These are phyloP conservation scores for Alternaria sp. DNA, from an alignment of 2,329 filamentous ascomycete species.

Conservation along the genomic window DNA sequence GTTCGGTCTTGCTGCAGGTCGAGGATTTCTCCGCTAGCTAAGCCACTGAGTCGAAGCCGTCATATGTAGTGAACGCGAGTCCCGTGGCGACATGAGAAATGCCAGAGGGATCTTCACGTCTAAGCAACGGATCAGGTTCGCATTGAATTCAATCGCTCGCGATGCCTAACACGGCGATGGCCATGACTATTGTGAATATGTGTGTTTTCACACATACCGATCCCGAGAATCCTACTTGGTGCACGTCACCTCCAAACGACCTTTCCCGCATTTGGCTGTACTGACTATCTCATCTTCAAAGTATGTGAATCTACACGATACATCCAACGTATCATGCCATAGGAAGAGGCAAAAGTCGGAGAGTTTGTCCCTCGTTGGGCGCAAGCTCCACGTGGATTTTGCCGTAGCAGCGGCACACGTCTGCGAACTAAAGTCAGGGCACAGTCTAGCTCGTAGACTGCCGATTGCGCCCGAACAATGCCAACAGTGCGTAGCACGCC, in stretches of 20 bases:
- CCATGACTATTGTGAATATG: neutral
- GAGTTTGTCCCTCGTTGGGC: neutral
- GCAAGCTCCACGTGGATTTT: neutral
- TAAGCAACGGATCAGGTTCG: slow-evolving; percentile 1
- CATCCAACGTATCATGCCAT: neutral
- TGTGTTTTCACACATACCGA: neutral
- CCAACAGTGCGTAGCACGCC: neutral
- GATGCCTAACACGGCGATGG: neutral
- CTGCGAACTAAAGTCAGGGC: neutral
- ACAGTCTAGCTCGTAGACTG: neutral
- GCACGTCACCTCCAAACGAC: neutral
- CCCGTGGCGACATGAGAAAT: neutral
- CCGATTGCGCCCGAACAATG: slow-evolving; percentile 5
- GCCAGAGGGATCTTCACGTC: neutral
- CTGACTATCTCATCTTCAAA: neutral
- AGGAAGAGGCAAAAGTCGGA: neutral
- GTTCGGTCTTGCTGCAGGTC: neutral
- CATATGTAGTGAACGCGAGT: neutral
- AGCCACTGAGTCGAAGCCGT: neutral
- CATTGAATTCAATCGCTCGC: neutral
- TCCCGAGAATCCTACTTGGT: neutral
- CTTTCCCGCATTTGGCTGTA: neutral
- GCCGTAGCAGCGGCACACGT: neutral
- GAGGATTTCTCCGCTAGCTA: neutral
- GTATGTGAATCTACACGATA: neutral